phyloP scores from a whole-genome alignment of 768 basidiomycete species.

The Tylopilus plumbeoviolaceoides region DNA sequence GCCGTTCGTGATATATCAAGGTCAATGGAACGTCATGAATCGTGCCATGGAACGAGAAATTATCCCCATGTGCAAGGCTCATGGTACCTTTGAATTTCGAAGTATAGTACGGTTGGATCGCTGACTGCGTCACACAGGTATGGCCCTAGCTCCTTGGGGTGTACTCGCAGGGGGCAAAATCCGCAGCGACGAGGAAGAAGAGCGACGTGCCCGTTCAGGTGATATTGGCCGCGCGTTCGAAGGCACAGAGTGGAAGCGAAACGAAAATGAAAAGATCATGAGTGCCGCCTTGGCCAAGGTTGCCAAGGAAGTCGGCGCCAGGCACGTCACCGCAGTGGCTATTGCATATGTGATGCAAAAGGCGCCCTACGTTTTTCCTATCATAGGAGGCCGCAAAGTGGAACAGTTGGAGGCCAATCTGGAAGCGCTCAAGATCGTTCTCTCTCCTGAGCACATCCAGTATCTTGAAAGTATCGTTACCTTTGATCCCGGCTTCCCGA shows the following conservation, averaged over 20 bases:
- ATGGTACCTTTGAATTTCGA: slow-evolving; percentile 14
- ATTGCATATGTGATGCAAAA: slow-evolving; percentile 46
- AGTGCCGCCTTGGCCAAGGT: slow-evolving; percentile 36
- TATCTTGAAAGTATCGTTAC: slow-evolving; percentile 35
- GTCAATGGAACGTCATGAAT: slow-evolving; percentile 28
- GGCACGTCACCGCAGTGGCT: slow-evolving; percentile 36
- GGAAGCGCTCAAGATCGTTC: slow-evolving; percentile 39
- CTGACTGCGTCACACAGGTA: not conserved
- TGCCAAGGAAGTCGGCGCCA: slow-evolving; percentile 36
- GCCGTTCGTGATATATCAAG: slow-evolving; percentile 45
- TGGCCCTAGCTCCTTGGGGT: slow-evolving; percentile 36
- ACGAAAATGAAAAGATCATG: slow-evolving; percentile 29
- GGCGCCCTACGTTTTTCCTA: slow-evolving; percentile 41
- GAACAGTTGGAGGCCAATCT: slow-evolving; percentile 41
- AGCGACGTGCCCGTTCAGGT: slow-evolving; percentile 19
- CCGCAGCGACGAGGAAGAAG: slow-evolving; percentile 30
- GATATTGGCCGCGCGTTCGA: slow-evolving; percentile 38
- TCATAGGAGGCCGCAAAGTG: slow-evolving; percentile 41
- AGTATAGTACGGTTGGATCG: slow-evolving; percentile 29
- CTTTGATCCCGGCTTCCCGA: slow-evolving; percentile 39
- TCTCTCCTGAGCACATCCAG: slow-evolving; percentile 36
- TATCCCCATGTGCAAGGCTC: slow-evolving; percentile 32
- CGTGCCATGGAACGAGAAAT: slow-evolving; percentile 44
- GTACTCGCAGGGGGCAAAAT: slow-evolving; percentile 30
- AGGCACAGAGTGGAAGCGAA: slow-evolving; percentile 32